These are phyloP conservation scores for Schizophyllum amplum DNA, from an alignment of 1,284 basidiomycete species.

Conservation along the genomic window DNA sequence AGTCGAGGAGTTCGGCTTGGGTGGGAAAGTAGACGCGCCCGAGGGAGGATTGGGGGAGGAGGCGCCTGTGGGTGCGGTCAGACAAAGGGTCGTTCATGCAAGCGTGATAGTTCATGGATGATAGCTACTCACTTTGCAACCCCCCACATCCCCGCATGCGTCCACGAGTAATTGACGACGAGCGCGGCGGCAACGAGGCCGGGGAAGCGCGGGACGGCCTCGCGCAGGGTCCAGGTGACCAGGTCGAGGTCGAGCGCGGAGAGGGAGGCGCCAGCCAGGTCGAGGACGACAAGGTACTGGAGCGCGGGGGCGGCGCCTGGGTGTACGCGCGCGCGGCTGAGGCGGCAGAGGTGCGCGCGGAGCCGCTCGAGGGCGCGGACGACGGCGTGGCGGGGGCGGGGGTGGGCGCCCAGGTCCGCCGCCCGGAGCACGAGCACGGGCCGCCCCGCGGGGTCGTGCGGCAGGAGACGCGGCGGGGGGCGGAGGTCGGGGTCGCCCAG, in stretches of 20 bases:
- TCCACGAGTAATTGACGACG: slow-evolving; percentile 78
- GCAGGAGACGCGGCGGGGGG: slow-evolving; percentile 29
- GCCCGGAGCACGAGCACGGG: slow-evolving; percentile 50
- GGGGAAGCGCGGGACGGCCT: slow-evolving; percentile 64
- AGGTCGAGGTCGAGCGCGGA: slow-evolving; percentile 48
- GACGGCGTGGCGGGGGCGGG: neutral
- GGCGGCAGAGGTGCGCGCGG: slow-evolving; percentile 39
- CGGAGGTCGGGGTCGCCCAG: slow-evolving; percentile 14
- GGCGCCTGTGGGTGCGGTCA: slow-evolving; percentile 21
- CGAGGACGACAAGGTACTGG: slow-evolving; percentile 66
- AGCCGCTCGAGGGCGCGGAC: slow-evolving; percentile 46
- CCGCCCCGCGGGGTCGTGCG: slow-evolving; percentile 50
- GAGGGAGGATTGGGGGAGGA: slow-evolving; percentile 63
- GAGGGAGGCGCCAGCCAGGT: slow-evolving; percentile 29
- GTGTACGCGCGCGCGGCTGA: slow-evolving; percentile 27
- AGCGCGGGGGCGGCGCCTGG: slow-evolving; percentile 30
- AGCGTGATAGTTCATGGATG: too few relatives aligned
- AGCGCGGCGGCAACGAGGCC: slow-evolving; percentile 75
- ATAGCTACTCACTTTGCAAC: slow-evolving; percentile 41
- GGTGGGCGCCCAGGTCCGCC: slow-evolving; percentile 21
- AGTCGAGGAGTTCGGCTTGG: slow-evolving; percentile 47
- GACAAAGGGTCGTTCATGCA: too few relatives aligned
- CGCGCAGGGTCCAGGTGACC: slow-evolving; percentile 53
- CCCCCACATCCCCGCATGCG: slow-evolving; percentile 71
- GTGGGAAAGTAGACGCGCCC: slow-evolving; percentile 70